Conservation (phyloP, 2,329 filamentous ascomycete genomes). For the Aureobasidium namibiae region DNA sequence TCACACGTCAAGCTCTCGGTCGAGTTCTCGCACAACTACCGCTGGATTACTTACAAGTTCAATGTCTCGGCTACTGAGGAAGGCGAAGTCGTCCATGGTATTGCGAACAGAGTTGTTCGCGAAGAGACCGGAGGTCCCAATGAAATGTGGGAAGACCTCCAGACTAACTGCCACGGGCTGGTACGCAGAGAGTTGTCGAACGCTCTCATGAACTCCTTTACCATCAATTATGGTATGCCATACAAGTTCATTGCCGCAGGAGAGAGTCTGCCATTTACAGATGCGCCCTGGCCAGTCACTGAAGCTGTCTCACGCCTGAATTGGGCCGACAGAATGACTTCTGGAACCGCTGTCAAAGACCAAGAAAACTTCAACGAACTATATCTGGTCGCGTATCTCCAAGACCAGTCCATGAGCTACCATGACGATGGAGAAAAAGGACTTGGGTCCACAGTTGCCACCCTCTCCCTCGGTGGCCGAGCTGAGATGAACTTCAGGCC, state of each 20-base stretch:
- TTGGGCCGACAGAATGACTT: slow-evolving; percentile 46
- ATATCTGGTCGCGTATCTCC: slow-evolving; percentile 55
- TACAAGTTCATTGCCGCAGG: slow-evolving; percentile 59
- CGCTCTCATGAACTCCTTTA: slow-evolving; percentile 26
- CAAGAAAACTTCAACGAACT: slow-evolving; percentile 53
- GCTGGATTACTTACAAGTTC: slow-evolving; percentile 34
- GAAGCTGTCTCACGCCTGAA: slow-evolving; percentile 45
- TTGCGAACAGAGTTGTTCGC: slow-evolving; percentile 47
- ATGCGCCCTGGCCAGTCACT: slow-evolving; percentile 40
- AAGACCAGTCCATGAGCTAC: slow-evolving; percentile 52
- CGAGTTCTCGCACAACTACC: slow-evolving; percentile 28
- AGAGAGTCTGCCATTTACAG: slow-evolving; percentile 41
- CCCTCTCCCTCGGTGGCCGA: slow-evolving; percentile 51
- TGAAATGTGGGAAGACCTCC: slow-evolving; percentile 48
- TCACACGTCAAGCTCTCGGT: slow-evolving; percentile 27
- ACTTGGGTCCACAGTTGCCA: slow-evolving; percentile 55
- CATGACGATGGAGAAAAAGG: slow-evolving; percentile 60
- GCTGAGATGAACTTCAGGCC: slow-evolving; percentile 51
- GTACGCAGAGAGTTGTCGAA: slow-evolving; percentile 20
- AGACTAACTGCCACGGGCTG: slow-evolving; percentile 32
- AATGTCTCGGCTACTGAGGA: slow-evolving; percentile 36
- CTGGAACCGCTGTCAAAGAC: slow-evolving; percentile 15
- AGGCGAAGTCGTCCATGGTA: slow-evolving; percentile 46
- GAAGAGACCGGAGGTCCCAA: slow-evolving; percentile 48
- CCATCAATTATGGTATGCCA: slow-evolving; percentile 44